A percentile compares a stretch with the other conserved stretches of the same genome.
Evolutionary conservation across 768 basidiomycete species (phyloP).

Genomic region (Antrodiella citrinella): DNA sequence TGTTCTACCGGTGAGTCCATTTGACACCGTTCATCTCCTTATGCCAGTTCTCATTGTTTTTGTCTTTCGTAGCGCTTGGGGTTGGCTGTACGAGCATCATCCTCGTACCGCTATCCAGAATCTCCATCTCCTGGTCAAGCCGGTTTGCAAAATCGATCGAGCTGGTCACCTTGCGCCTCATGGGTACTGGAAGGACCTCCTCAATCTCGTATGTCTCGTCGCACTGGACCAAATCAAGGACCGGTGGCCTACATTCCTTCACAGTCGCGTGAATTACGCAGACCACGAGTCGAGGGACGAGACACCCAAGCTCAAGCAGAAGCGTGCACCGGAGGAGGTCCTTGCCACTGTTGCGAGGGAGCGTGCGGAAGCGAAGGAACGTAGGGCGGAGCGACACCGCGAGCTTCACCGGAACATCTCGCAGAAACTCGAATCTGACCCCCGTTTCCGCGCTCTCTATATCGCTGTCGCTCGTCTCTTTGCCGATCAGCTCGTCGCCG

Average conservation of each 20-base stretch:
- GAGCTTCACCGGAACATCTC: constrained; percentile 29
- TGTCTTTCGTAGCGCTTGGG: constrained; percentile 35
- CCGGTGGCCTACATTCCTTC: constrained; percentile 15
- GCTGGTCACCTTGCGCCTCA: constrained; percentile 28
- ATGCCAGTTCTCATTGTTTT: background rate
- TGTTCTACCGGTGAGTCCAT: constrained; percentile 44
- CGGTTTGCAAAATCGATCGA: constrained; percentile 33
- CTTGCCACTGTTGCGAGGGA: constrained; percentile 17
- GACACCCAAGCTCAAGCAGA: constrained; percentile 6
- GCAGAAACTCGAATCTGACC: constrained; percentile 31
- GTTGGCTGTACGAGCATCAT: constrained; percentile 63
- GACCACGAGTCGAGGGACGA: background rate
- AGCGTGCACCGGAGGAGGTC: constrained; percentile 4
- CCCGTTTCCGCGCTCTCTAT: constrained; percentile 55
- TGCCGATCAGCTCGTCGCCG: constrained; percentile 39
- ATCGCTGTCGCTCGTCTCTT: constrained; percentile 56
- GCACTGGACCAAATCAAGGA: constrained; percentile 39
- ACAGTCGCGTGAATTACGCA: background rate
- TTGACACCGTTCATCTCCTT: background rate
- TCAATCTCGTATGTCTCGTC: constrained; percentile 59
- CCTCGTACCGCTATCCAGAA: constrained; percentile 64
- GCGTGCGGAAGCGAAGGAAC: constrained; percentile 1
- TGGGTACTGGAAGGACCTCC: constrained; percentile 72
- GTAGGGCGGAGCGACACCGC: constrained; percentile 10
- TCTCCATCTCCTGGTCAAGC: constrained; percentile 44